These are phyloP conservation scores for Verticillium dahliae DNA, from an alignment of 2,329 filamentous ascomycete genomes.

Conservation along the genomic window DNA sequence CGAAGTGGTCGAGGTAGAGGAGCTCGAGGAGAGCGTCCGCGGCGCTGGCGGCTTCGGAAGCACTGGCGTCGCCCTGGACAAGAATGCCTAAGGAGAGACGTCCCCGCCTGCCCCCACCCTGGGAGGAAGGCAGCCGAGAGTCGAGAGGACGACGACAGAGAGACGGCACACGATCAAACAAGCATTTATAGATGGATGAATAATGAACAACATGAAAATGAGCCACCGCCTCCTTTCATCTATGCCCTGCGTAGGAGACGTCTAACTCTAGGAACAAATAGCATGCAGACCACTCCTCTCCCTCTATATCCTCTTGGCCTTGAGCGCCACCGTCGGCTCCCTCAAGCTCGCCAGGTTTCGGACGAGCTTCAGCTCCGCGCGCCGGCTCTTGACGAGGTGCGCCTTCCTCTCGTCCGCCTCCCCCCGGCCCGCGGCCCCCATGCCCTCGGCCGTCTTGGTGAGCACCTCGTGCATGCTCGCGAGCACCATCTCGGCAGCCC, in stretches of 20 bases:
- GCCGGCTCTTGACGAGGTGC: conserved; percentile 68
- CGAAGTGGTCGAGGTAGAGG: conserved; percentile 80
- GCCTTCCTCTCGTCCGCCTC: conserved; percentile 47
- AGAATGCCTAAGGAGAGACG: conserved; percentile 1
- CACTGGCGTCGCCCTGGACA: conserved; percentile 49
- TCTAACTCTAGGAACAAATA: not conserved
- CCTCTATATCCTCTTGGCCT: conserved; percentile 43
- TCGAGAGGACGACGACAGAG: not conserved
- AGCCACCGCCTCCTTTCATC: not conserved
- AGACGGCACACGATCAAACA: not conserved
- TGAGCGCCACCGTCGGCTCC: conserved; percentile 58
- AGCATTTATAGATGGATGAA: conserved; percentile 4
- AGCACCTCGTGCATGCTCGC: conserved; percentile 90
- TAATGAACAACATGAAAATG: not conserved
- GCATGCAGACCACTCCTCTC: not conserved
- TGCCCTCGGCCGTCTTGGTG: conserved; percentile 57
- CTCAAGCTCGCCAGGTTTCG: conserved; percentile 65
- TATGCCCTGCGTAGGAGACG: conserved; percentile 3
- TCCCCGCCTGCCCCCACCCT: not conserved
- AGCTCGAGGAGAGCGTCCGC: conserved; percentile 83
- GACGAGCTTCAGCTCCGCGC: conserved; percentile 81
- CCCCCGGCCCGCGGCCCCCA: conserved; percentile 32
- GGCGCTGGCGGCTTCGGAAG: conserved; percentile 90
- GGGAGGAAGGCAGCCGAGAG: not conserved
- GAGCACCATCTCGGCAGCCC: conserved; percentile 77